Base-by-base conservation (phyloP, 345 rosid genomes). In the Citropsis articulata region DNA sequence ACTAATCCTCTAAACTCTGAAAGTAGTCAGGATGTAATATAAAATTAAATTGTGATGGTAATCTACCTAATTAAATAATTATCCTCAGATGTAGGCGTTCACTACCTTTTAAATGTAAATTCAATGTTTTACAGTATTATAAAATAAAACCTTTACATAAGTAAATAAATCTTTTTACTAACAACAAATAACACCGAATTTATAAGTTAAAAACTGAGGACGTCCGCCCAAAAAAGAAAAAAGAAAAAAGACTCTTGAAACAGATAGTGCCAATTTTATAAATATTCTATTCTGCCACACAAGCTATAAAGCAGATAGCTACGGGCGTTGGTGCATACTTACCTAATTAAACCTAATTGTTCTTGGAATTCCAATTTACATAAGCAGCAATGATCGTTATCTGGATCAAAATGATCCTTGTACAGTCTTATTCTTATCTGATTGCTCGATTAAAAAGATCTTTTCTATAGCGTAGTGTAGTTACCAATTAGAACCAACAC, bases 401-500 rank as follows among this genome's bases (percentile, higher is more conserved):
- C 13, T 24, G 10, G 55, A 68, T n/a, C 31, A 45, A 25, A 48
- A 12, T 2, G 42, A 18, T 45, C 14, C 53, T 45, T 69, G 42
- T 38, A 25, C 21, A 13, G 50, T 38, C 69, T 66, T 18, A 45
- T 45, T 42, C 50, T 45, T 35, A 66, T 66, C 69, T 66, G 40
- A 21, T 55, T 70, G 38, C 60, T 16, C 6, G n/a, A 72, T 16
- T 10, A 60, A 73, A 25, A 42, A 30, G 28, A 27, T 6, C 21
- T 74, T 38, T 40, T 25, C 18, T 3, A 38, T 16, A 16, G 1
- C 5, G 31, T 5, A 55, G n/a, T 48, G 59, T 16, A 53, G 31
- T 19, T 28, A 53, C 27, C 56, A 36, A 42, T 45, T 75, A 40
- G 71, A 66, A 76, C 60, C 71, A 56, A 24, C 76, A 66, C 56